A percentile compares a stretch with the other conserved stretches of the same genome.
Evolutionary conservation across 2,329 filamentous ascomycete genomes (phyloP).

Genomic region (Chaetomium strumarium): DNA sequence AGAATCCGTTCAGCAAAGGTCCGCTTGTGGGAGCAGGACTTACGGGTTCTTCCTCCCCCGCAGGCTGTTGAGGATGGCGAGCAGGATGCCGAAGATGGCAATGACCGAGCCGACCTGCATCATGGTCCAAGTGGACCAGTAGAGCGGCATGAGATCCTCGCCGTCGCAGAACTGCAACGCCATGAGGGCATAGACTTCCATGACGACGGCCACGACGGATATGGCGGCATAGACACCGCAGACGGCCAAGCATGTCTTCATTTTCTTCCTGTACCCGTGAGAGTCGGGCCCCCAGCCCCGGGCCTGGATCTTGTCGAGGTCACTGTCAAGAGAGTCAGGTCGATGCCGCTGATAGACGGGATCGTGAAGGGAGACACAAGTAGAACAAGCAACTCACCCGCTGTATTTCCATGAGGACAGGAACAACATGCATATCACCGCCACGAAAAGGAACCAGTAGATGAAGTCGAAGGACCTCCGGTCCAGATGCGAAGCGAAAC

Average conservation of each 20-base stretch:
- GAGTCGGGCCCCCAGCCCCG: constrained; percentile 20
- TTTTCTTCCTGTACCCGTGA: constrained; percentile 33
- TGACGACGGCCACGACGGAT: constrained; percentile 41
- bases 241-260: constrained; percentile 38
- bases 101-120: constrained; percentile 53
- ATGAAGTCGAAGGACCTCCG: constrained; percentile 34
- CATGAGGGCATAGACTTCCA: constrained; percentile 50
- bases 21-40: constrained; percentile 24
- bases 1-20: neutral
- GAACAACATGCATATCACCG: constrained; percentile 35
- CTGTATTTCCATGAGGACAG: constrained; percentile 34
- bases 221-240: constrained; percentile 40
- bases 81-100: constrained; percentile 51
- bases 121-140: constrained; percentile 58
- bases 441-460: constrained; percentile 37
- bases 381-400: constrained; percentile 23
- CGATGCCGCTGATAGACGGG: neutral
- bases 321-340: constrained; percentile 20
- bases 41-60: constrained; percentile 47
- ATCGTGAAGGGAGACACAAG: neutral
- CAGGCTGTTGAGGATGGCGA: constrained; percentile 47
- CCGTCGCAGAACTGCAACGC: constrained; percentile 55
- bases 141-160: constrained; percentile 53
- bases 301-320: constrained; percentile 29
- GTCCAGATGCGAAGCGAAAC: constrained; percentile 33